Evolutionary conservation across 1,139 yeast species (phyloP), one percentile per base, ranked within the genome.

Genomic region (Saccharomycopsis hybrid): DNA sequence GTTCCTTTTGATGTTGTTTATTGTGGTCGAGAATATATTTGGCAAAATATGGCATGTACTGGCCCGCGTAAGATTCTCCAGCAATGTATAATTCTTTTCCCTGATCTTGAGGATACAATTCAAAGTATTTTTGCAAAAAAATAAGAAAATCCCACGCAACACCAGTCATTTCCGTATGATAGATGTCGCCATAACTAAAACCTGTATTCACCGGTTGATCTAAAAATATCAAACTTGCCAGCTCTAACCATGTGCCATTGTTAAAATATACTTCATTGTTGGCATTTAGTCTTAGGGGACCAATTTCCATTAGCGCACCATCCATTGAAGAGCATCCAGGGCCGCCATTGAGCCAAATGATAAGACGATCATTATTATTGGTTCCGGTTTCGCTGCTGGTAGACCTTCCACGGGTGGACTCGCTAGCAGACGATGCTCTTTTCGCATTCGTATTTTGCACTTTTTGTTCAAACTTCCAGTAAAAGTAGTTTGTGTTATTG

Each of bases 281-380:
- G 0, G 65, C 57, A 54, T 70, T 66, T 24, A 89, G 73, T 52
- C 96, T 71, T 52, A 89, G 77, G 0, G 98, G 97, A 0, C 99
- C 99, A 2, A 82, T 69, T 64, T 94, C 99, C 78, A 92, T 80
- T 56, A 92, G 65, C 0, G 96, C 96, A 2, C 99, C 99, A 66
- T 92, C 98, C 94, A 92, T 81, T 0, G 96, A 88, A 2, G 97
- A 88, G 64, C 99, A 92, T 0, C 99, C 99, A 0, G 96, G 96
- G 0, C 96, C 96, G 42, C 99, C 99, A 65, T 94, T 92, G 32
- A 92, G 73, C 98, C 98, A 92, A 53, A 89, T 73, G 5, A 82
- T 72, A 24, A 86, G 70, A 33, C 77, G 70, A 8, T 59, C 57
- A 18, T 29, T 36, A n/a, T 5, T 48, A 56, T 44, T 40, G 3